Evolutionary conservation across 495 filamentous ascomycete genomes (phyloP), one percentile per base, ranked within the genome.

Genomic region (Neurospora sp.): DNA sequence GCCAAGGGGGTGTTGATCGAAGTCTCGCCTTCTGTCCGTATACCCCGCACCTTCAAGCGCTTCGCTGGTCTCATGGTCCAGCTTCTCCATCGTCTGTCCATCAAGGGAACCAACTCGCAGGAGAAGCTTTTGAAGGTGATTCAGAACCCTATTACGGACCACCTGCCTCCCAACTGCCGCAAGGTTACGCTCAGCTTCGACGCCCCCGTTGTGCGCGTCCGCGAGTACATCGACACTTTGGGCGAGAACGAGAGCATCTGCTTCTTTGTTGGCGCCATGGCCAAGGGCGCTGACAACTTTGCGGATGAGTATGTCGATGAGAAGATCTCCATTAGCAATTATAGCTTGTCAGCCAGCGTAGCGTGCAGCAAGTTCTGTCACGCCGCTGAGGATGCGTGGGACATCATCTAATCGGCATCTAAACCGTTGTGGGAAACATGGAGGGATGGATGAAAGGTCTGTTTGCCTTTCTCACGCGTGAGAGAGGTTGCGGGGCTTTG

Each of bases 321-420:
- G 81, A 91, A 95, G 75, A 98, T 99, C 83, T 92, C 93, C 76
- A 97, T 99, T 83, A 98, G 96, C 85, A 97, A 97, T 82, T 99
- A 91, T 88, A 97, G 93, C 82, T 87, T 99, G 65, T 96, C 93
- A 78, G 96, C 96, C 68, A 97, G 94, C 84, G 95, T 99, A 40
- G 96, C 96, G 41, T 99, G 96, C 86, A 96, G 94, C 86, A 98
- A 98, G 83, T 98, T 99, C 85, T 98, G 96, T 84, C 96, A 99
- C 82, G 96, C 96, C 65, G 96, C 94, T 39, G 96, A 99, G 82
- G 96, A 99, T 80, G 90, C 91, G 48, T 99, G 96, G 96, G 90
- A 94, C 76, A 93, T 99, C 75, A 88, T 97, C 76, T 99, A 88
- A 83, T 48, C 20, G n/a, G 42, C 3, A 61, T 9, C 27, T 10